Conservation (phyloP, 306 rosid species). For the Lablab purpureus region DNA sequence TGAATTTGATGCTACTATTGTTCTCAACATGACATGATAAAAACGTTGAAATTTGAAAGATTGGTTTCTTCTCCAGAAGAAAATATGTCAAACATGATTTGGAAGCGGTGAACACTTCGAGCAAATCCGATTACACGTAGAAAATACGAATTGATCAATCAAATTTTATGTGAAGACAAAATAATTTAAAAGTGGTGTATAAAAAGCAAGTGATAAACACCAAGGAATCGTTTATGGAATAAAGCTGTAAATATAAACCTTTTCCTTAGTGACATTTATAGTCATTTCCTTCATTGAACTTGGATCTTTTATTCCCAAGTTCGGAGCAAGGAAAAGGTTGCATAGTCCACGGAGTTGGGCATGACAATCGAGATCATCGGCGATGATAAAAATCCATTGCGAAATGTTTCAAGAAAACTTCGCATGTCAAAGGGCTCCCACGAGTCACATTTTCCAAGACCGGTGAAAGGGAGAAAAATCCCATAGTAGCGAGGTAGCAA, state of each 20-base stretch:
- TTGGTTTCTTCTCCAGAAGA: background rate
- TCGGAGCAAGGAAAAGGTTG: background rate
- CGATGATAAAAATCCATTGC: background rate
- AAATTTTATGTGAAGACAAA: too few species aligned
- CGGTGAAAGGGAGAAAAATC: too few species aligned
- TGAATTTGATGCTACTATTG: background rate
- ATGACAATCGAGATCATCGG: too few species aligned
- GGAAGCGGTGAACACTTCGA: background rate
- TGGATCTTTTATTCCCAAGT: background rate
- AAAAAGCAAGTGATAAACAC: background rate
- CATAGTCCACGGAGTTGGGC: background rate
- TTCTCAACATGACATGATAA: background rate
- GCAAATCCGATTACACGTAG: too few species aligned
- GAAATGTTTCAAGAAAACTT: background rate
- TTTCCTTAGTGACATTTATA: background rate
- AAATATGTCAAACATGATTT: background rate
- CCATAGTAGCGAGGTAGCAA: too few species aligned
- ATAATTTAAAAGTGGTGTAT: too few species aligned
- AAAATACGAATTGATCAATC: background rate
- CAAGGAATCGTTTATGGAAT: background rate
- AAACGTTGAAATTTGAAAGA: background rate
- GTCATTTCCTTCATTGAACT: background rate
- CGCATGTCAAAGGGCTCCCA: background rate
- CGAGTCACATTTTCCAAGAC: background rate
- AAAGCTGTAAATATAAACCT: background rate